Percentiles rank a stretch among this genome's conserved stretches.
These are phyloP conservation scores for Lactarius tabidus DNA, from an alignment of 768 basidiomycete species.

Conservation along the genomic window DNA sequence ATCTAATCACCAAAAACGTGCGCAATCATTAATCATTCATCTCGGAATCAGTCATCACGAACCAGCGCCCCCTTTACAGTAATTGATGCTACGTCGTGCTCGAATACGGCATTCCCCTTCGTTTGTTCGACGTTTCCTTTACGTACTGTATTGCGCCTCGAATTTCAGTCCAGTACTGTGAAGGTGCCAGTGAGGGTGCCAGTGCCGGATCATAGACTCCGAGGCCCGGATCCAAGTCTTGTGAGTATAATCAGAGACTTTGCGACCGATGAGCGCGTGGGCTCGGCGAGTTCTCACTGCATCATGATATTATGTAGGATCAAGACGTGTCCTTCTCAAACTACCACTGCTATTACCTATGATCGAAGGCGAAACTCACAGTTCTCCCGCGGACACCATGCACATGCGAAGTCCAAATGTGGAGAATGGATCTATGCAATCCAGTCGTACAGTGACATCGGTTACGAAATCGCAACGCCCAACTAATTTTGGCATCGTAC, in stretches of 20 bases:
- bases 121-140: background rate
- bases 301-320: background rate
- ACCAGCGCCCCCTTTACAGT: background rate
- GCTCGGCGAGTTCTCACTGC: no score
- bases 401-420: no score
- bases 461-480: background rate
- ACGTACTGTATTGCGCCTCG: background rate
- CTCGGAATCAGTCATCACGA: no score
- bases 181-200: no score
- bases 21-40: no score
- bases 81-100: background rate
- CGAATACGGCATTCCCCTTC: background rate
- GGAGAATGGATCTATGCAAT: background rate
- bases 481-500: conserved; percentile 42
- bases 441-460: background rate
- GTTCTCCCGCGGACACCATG: background rate
- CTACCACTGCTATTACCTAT: background rate
- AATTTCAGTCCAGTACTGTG: background rate
- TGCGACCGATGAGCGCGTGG: background rate
- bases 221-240: background rate
- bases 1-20: no score
- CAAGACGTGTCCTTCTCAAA: background rate
- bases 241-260: background rate
- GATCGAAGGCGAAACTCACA: background rate
- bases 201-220: background rate